Conservation (phyloP, 2,329 filamentous ascomycete species). For the Aspergillus sergii region DNA sequence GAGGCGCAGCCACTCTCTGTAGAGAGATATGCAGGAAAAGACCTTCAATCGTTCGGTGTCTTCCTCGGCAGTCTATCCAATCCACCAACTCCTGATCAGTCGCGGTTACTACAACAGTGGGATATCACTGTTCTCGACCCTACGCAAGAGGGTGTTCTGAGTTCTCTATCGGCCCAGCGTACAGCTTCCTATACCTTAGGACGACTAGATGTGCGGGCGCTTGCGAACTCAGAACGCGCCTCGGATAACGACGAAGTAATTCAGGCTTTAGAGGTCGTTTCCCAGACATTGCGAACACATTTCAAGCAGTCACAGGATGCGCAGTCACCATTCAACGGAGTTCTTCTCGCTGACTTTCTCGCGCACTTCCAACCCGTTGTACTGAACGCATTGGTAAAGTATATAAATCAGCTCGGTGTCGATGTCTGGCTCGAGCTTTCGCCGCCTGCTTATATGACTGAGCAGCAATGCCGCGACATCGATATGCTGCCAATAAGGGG, state of each 20-base stretch:
- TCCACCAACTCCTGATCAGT: constrained; percentile 35
- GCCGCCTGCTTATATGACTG: constrained; percentile 43
- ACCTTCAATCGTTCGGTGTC: constrained; percentile 42
- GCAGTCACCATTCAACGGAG: constrained; percentile 31
- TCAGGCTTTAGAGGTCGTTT: constrained; percentile 4
- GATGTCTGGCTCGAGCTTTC: constrained; percentile 45
- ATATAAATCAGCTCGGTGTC: constrained; percentile 34
- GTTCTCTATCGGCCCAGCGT: constrained; percentile 28
- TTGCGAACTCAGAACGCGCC: constrained; percentile 25
- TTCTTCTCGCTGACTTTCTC: constrained; percentile 39
- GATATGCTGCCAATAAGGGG: constrained; percentile 36
- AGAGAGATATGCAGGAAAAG: not conserved
- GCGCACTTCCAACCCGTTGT: constrained; percentile 27
- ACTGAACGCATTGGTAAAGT: constrained; percentile 31
- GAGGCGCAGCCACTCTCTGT: constrained; percentile 8
- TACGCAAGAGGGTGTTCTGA: constrained; percentile 35
- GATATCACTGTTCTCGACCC: constrained; percentile 51
- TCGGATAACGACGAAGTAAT: constrained; percentile 12
- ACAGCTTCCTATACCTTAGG: constrained; percentile 23
- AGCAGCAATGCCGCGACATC: constrained; percentile 36
- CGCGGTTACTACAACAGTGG: constrained; percentile 42
- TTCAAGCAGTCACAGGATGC: constrained; percentile 7
- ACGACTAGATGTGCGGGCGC: constrained; percentile 34
- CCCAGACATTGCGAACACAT: not conserved
- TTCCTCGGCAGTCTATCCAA: constrained; percentile 44